Conservation (phyloP, 495 filamentous ascomycete species). For the Staphylotrichum tortipilum region DNA sequence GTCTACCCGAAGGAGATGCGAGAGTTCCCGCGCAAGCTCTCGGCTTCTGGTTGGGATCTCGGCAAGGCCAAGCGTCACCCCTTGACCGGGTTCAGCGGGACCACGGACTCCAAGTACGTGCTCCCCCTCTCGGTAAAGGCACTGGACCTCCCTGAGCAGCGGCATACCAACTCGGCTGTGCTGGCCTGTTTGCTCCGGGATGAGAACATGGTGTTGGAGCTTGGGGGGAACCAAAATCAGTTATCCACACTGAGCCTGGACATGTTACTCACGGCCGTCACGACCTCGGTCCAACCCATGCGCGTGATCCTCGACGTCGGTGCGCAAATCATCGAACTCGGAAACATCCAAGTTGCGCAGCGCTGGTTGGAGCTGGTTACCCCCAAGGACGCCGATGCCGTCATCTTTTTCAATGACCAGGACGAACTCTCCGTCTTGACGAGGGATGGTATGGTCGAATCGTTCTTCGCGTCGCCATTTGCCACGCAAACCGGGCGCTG, state of each 20-base stretch:
- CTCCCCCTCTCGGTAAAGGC: conserved; percentile 50
- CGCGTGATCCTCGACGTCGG: conserved; percentile 66
- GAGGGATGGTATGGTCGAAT: conserved; percentile 37
- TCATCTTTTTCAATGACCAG: conserved; percentile 45
- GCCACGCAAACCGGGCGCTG: conserved; percentile 50
- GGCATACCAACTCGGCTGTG: conserved; percentile 58
- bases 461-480: conserved; percentile 53
- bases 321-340: conserved; percentile 60
- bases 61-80: conserved; percentile 37
- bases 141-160: conserved; percentile 46
- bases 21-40: conserved; percentile 56
- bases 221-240: conserved; percentile 15
- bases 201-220: conserved; percentile 43
- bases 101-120: conserved; percentile 53
- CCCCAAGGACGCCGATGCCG: conserved; percentile 31
- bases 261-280: conserved; percentile 39
- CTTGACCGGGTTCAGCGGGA: conserved; percentile 64
- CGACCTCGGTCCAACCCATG: conserved; percentile 28
- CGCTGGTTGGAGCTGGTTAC: conserved; percentile 34
- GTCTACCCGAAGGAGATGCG: conserved; percentile 61
- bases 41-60: conserved; percentile 64
- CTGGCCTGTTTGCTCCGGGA: conserved; percentile 46
- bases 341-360: conserved; percentile 46
- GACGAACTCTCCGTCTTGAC: conserved; percentile 43
- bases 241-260: conserved; percentile 29